These are phyloP conservation scores for Pseudopithomyces chartarum DNA, from an alignment of 2,329 filamentous ascomycete genomes.

Conservation along the genomic window DNA sequence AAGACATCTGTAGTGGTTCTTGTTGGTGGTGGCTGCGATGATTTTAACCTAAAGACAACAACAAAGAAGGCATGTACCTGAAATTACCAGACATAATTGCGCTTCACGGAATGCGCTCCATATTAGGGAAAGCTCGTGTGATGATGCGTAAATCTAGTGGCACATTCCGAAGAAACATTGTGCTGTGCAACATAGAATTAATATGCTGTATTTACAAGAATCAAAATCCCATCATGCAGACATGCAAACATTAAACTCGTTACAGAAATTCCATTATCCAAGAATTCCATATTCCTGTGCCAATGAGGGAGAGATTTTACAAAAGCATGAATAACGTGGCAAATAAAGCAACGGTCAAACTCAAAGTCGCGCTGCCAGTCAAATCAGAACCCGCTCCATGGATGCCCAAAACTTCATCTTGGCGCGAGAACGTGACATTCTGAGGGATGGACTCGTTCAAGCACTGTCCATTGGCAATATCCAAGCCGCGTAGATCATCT, in stretches of 20 bases:
- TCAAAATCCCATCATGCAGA: neutral
- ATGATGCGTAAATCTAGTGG: neutral
- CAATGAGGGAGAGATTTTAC: constrained; percentile 13
- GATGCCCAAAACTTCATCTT: constrained; percentile 44
- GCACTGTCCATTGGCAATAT: constrained; percentile 71
- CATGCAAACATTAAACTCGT: neutral
- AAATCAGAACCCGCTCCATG: constrained; percentile 35
- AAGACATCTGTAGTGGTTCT: neutral
- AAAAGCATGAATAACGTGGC: constrained; percentile 32
- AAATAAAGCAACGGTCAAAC: constrained; percentile 40
- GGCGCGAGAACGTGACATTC: constrained; percentile 68
- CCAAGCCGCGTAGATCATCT: constrained; percentile 69
- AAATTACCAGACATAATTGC: constrained; percentile 21
- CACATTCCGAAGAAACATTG: neutral
- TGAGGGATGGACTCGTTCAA: constrained; percentile 68
- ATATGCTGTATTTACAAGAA: constrained; percentile 1
- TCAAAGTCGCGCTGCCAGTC: constrained; percentile 34
- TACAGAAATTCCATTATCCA: neutral
- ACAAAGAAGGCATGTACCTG: constrained; percentile 34
- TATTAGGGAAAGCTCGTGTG: neutral
- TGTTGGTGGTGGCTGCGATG: constrained; percentile 13
- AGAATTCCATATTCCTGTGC: no score
- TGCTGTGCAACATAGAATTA: neutral
- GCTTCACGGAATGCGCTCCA: constrained; percentile 5
- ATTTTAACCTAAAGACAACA: constrained; percentile 20